Evolutionary conservation across 768 basidiomycete species (phyloP).

Genomic region (Clavaria fumosa): DNA sequence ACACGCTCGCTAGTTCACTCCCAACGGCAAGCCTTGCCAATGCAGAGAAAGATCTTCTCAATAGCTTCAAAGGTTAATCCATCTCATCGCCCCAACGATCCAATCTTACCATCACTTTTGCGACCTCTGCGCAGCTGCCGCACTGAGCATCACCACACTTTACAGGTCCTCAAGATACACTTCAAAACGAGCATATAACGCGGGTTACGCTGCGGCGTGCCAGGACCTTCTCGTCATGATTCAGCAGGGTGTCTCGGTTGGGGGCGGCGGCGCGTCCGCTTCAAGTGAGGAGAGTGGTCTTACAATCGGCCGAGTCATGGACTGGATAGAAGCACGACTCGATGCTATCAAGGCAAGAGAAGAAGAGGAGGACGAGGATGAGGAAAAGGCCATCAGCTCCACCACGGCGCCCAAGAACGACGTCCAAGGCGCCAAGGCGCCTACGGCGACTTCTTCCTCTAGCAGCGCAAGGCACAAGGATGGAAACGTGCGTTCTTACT

Average conservation of each 20-base stretch:
- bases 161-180: constrained; percentile 67
- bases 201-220: constrained; percentile 67
- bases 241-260: constrained; percentile 64
- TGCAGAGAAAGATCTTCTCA: constrained; percentile 65
- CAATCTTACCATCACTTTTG: no score
- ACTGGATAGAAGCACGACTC: constrained; percentile 70
- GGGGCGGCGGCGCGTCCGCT: constrained; percentile 28
- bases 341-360: constrained; percentile 61
- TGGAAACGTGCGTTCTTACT: no score
- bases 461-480: no score
- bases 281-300: constrained; percentile 41
- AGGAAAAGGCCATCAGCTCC: constrained; percentile 40
- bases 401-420: no score
- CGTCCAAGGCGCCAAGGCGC: no score
- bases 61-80: constrained; percentile 61
- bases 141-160: constrained; percentile 70
- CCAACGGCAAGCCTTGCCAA: constrained; percentile 55
- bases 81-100: neutral
- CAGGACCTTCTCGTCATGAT: constrained; percentile 71
- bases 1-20: constrained; percentile 62
- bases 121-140: constrained; percentile 66
- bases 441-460: no score
- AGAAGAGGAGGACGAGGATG: constrained; percentile 75
- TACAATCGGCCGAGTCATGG: constrained; percentile 69
- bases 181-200: constrained; percentile 67